Evolutionary conservation across 1,284 basidiomycete species (phyloP).

Genomic region (Sporisorium exsertum): DNA sequence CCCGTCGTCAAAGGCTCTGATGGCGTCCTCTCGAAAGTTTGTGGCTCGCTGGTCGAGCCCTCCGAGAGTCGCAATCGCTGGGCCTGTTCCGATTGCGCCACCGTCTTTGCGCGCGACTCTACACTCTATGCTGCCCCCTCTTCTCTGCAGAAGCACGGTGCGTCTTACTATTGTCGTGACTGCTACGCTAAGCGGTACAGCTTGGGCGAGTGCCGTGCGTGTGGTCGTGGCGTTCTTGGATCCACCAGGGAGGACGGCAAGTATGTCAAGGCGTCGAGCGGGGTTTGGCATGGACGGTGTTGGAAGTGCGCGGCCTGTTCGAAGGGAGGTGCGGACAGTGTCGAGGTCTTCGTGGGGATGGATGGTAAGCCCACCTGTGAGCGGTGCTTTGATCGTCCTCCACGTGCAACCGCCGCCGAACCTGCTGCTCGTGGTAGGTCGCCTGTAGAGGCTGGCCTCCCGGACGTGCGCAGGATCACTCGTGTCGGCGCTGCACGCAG

Average conservation of each 20-base stretch:
- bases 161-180: conserved; percentile 44
- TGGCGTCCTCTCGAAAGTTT: conserved; percentile 57
- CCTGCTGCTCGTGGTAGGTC: background rate
- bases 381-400: conserved; percentile 49
- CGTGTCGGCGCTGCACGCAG: conserved; percentile 13
- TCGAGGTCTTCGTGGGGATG: conserved; percentile 54
- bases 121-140: conserved; percentile 58
- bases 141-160: conserved; percentile 8
- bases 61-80: conserved; percentile 43
- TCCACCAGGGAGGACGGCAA: conserved; percentile 60
- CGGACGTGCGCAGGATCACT: conserved; percentile 25
- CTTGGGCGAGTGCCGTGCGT: conserved; percentile 45
- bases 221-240: conserved; percentile 49
- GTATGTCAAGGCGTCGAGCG: conserved; percentile 48
- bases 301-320: conserved; percentile 52
- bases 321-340: conserved; percentile 18
- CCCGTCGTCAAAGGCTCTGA: conserved; percentile 49
- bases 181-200: conserved; percentile 56
- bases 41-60: conserved; percentile 58
- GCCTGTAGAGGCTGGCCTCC: background rate
- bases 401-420: background rate
- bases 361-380: conserved; percentile 54
- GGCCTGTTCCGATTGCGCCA: conserved; percentile 49
- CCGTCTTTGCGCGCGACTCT: conserved; percentile 55
- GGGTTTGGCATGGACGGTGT: conserved; percentile 58